These are phyloP conservation scores for Penicillium sp. DNA, from an alignment of 2,329 filamentous ascomycete species.

Conservation along the genomic window DNA sequence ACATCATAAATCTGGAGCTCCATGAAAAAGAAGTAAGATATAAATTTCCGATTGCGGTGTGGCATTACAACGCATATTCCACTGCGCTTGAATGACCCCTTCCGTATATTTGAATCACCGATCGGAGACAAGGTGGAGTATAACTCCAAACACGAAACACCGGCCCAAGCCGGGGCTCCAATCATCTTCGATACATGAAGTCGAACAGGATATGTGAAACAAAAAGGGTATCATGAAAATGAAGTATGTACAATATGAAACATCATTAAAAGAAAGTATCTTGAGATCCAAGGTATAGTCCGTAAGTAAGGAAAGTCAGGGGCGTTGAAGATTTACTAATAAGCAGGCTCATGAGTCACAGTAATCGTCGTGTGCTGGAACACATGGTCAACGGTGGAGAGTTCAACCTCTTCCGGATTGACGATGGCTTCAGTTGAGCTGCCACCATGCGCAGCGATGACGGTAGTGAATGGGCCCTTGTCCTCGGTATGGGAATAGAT, in stretches of 20 bases:
- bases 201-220: background rate
- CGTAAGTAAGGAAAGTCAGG: background rate
- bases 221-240: background rate
- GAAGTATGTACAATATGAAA: background rate
- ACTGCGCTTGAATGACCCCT: background rate
- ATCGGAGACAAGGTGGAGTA: background rate
- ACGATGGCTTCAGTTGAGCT: conserved; percentile 14
- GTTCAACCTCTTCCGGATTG: conserved; percentile 1
- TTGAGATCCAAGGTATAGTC: background rate
- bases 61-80: background rate
- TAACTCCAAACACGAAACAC: background rate
- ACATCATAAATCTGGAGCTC: too few relatives aligned
- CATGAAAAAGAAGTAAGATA: too few relatives aligned
- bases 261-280: background rate
- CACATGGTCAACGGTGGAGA: conserved; percentile 11
- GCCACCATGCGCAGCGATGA: conserved; percentile 8
- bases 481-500: conserved; percentile 6
- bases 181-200: background rate
- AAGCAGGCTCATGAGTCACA: conserved; percentile 14
- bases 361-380: conserved; percentile 18
- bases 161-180: background rate
- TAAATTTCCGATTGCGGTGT: background rate
- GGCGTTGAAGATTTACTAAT: background rate
- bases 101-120: background rate
- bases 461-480: conserved; percentile 10